Percentiles rank a stretch among this genome's conserved stretches.
phyloP scores from a whole-genome alignment of 2,329 filamentous ascomycete genomes.

The Alternaria sp. region DNA sequence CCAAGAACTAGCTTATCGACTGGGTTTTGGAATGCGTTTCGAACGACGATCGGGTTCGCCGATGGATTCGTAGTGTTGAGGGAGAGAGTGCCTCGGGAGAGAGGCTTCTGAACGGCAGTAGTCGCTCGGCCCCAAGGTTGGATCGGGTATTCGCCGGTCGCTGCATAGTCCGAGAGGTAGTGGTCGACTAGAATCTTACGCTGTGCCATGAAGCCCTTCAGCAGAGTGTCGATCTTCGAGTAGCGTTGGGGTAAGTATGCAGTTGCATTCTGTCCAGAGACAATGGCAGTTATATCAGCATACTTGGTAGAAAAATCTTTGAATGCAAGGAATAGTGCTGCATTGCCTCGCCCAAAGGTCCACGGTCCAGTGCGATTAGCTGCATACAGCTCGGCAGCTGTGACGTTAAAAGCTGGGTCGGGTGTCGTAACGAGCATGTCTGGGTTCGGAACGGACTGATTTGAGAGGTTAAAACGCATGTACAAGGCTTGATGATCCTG shows the following conservation, averaged over 20 bases:
- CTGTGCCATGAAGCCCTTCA: conserved; percentile 18
- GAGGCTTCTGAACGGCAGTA: conserved; percentile 21
- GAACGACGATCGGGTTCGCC: conserved; percentile 37
- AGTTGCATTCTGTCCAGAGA: conserved; percentile 15
- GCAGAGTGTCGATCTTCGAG: conserved; percentile 12
- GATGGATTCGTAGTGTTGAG: conserved; percentile 44
- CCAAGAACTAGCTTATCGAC: conserved; percentile 42
- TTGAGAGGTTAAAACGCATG: conserved; percentile 11
- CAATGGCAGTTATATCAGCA: conserved; percentile 11
- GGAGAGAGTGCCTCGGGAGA: conserved; percentile 45
- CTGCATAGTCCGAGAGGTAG: conserved; percentile 22
- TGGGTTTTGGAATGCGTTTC: conserved; percentile 42
- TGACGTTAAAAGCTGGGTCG: conserved; percentile 35
- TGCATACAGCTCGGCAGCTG: conserved; percentile 30
- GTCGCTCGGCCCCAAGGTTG: conserved; percentile 18
- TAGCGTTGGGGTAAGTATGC: conserved; percentile 19
- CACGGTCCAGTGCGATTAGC: conserved; percentile 36
- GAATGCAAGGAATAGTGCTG: conserved; percentile 13
- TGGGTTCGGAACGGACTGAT: conserved; percentile 12
- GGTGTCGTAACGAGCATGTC: conserved; percentile 14
- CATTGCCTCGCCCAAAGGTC: conserved; percentile 18
- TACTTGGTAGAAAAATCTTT: conserved; percentile 18
- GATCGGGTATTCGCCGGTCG: conserved; percentile 36
- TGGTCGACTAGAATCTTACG: conserved; percentile 17
- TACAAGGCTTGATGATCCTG: conserved; percentile 26